Conservation (phyloP, 306 rosid species). For the Glycine tomentella region DNA sequence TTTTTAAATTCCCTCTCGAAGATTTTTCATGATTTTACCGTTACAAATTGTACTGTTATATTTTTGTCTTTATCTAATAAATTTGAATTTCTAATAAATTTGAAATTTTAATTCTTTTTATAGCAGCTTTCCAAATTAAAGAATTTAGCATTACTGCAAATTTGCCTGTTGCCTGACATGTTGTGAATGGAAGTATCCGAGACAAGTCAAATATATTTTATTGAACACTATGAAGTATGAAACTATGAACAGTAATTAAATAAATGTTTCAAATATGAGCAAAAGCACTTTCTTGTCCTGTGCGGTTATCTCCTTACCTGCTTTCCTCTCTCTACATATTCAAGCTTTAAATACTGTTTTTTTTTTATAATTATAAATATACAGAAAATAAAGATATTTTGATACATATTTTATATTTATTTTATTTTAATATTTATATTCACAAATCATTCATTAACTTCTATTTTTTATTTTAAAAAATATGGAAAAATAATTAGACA, state of each 20-base stretch:
- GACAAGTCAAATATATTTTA: slow-evolving; percentile 34
- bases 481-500: too few species aligned
- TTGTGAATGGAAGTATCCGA: slow-evolving; percentile 24
- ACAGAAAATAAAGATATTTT: too few species aligned
- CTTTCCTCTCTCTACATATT: background rate
- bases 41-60: slow-evolving; percentile 38
- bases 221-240: too few species aligned
- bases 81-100: slow-evolving; percentile 33
- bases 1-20: slow-evolving; percentile 10
- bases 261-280: background rate
- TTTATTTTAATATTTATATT: too few species aligned
- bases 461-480: too few species aligned
- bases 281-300: slow-evolving; percentile 40
- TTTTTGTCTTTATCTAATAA: background rate
- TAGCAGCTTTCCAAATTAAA: slow-evolving; percentile 31
- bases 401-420: too few species aligned
- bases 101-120: slow-evolving; percentile 25
- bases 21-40: slow-evolving; percentile 52
- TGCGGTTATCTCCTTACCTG: background rate
- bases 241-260: slow-evolving; percentile 5
- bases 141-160: background rate
- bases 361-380: too few species aligned
- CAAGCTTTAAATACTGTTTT: background rate
- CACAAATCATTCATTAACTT: too few species aligned
- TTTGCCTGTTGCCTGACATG: slow-evolving; percentile 39